A percentile compares a stretch with the other conserved stretches of the same genome.
phyloP scores from a whole-genome alignment of 805 yeast species.

The Saccharomycopsis vini region DNA sequence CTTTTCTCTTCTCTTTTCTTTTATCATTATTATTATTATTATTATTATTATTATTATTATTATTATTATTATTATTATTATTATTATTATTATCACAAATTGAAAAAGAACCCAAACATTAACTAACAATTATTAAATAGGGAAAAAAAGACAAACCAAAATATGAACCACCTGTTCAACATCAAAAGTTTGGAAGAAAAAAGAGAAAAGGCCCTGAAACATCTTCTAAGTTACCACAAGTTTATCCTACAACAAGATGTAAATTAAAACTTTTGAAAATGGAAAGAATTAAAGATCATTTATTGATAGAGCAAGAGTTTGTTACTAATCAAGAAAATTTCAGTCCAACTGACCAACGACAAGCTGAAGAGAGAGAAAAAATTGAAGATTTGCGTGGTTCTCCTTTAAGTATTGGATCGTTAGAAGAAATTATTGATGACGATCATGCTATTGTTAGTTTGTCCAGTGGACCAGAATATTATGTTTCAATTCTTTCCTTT shows the following conservation, averaged over 20 bases:
- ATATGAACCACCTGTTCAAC: conserved; percentile 95
- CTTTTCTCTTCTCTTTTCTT: neutral
- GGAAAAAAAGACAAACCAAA: conserved; percentile 85
- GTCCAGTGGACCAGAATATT: conserved; percentile 94
- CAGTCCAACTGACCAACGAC: conserved; percentile 94
- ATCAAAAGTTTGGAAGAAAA: conserved; percentile 81
- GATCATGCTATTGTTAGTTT: conserved; percentile 98
- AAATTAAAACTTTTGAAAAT: conserved; percentile 81
- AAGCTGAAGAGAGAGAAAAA: conserved; percentile 91
- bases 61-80: neutral
- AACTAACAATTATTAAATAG: conserved; percentile 21
- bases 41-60: neutral
- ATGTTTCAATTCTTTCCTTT: conserved; percentile 90
- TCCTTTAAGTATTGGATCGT: conserved; percentile 92
- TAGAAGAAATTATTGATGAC: conserved; percentile 95
- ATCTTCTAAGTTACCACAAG: conserved; percentile 73
- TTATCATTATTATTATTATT: too few relatives aligned
- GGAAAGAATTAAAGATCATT: conserved; percentile 94
- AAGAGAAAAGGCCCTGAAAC: conserved; percentile 90
- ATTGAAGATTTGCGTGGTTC: conserved; percentile 93
- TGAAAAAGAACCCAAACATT: conserved; percentile 10
- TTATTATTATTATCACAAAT: conserved; percentile 1
- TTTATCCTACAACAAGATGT: conserved; percentile 89
- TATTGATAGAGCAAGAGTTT: conserved; percentile 89
- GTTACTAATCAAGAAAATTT: conserved; percentile 90